Base-by-base conservation (phyloP, 768 basidiomycete genomes). In the Leucosporidium creatinivorum region DNA sequence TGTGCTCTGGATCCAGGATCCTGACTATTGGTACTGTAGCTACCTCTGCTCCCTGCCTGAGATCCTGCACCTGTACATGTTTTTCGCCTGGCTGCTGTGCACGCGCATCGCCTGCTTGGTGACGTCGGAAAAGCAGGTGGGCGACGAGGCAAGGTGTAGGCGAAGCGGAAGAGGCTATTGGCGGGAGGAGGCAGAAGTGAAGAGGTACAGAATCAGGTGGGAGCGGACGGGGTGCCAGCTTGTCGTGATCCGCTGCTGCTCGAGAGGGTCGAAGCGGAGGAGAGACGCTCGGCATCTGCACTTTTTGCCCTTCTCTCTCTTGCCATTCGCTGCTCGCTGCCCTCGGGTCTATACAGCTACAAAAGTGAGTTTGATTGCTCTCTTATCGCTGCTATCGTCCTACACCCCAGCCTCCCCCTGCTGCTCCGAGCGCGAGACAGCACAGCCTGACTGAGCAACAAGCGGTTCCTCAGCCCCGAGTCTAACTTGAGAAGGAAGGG, bases 1-100 rank as follows among this genome's bases (percentile, higher is more conserved):
- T 39, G 9, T 21, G 54, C 26, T 65, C 69, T 1, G 69, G 69
- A 26, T 70, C 69, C 28, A 70, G 47, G 23, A 61, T 61, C 1
- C 69, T 4, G 2, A 61, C 15, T 18, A 70, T 36, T 28, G 51
- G 54, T 1, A 70, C 47, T 2, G 60, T 23, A 0, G 50, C 58
- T 2, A 9, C 15, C 1, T 13, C 23, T 1, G 4, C 48, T 2
- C 52, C 52, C 13, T 54, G 26, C 52, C 52, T 54, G 15, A 54
- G 26, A 54, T 54, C 52, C 52, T 54, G 39, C 39, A 44, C 39
- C 39, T 44, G 10, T 12, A 44, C 39, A 44, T 44, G 39, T 3
- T 21, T 2, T 6, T 54, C 17, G 51, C 3, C 15, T 5, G 15
- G 10, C 52, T 7, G 25, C 17, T 44, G 9, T 12, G 65, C 21